These are phyloP conservation scores for Chenopodium suecicum DNA, from an alignment of 148 eudicot species.

Conservation along the genomic window DNA sequence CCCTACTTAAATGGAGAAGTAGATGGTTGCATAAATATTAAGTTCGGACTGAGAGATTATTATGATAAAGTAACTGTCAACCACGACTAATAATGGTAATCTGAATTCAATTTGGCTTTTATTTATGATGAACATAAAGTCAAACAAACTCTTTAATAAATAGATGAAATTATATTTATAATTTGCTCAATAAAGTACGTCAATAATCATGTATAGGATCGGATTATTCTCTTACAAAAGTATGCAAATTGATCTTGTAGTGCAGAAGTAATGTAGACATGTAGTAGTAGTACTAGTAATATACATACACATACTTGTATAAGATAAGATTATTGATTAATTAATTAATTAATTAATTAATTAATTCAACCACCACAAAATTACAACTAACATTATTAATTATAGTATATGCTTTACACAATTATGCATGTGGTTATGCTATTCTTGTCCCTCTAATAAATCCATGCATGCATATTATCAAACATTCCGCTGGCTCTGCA, in stretches of 20 bases:
- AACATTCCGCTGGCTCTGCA: constrained; percentile 7
- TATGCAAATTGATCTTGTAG: neutral
- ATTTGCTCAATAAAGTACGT: too few species aligned
- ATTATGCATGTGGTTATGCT: neutral
- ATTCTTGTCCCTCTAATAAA: neutral
- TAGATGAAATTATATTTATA: too few species aligned
- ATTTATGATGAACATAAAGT: neutral
- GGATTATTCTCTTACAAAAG: neutral
- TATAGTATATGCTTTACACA: too few species aligned
- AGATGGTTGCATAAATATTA: too few species aligned
- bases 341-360: too few species aligned
- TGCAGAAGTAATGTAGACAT: neutral
- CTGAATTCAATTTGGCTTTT: neutral
- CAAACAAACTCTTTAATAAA: too few species aligned
- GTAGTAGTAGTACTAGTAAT: too few species aligned
- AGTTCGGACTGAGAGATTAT: too few species aligned
- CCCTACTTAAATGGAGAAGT: too few species aligned
- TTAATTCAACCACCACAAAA: neutral
- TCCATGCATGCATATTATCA: neutral
- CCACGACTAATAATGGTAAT: neutral
- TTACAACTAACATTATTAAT: neutral
- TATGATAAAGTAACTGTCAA: neutral
- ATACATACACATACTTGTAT: too few species aligned
- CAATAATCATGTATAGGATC: neutral
- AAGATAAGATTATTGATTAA: neutral